These are phyloP conservation scores for Yamadazyma atmosphaerica DNA, from an alignment of 1,139 yeast genomes.

Conservation along the genomic window DNA sequence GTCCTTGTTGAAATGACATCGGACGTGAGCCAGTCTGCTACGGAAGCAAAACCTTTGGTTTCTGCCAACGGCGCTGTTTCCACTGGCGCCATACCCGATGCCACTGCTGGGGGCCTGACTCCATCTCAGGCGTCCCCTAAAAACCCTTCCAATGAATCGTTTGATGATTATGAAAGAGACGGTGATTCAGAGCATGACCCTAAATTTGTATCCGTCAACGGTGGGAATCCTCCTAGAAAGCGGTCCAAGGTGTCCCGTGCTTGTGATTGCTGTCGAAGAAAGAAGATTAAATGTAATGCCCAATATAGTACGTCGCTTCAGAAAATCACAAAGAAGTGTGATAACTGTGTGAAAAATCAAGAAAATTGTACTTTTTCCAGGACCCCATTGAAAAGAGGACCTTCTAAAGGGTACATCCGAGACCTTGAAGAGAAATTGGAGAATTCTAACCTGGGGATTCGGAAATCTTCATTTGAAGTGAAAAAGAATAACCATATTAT, in stretches of 20 bases:
- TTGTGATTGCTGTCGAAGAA: slow-evolving; percentile 66
- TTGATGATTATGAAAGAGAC: neutral
- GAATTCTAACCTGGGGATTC: slow-evolving; percentile 2
- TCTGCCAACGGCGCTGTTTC: no score
- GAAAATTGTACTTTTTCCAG: slow-evolving; percentile 65
- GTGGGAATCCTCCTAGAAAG: slow-evolving; percentile 42
- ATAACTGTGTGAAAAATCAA: slow-evolving; percentile 54
- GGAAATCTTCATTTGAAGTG: neutral
- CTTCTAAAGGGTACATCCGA: slow-evolving; percentile 65
- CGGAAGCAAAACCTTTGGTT: neutral
- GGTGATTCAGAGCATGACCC: neutral
- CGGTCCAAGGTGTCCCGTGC: slow-evolving; percentile 69
- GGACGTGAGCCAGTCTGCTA: no score
- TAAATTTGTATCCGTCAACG: slow-evolving; percentile 4
- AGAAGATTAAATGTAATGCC: slow-evolving; percentile 66
- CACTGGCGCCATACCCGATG: no score
- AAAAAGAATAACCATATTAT: slow-evolving; percentile 8
- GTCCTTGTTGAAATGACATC: neutral
- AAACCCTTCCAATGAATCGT: neutral
- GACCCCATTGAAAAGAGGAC: slow-evolving; percentile 74
- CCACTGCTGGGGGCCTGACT: no score
- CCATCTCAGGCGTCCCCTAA: neutral
- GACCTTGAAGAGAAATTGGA: slow-evolving; percentile 36
- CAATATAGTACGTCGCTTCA: slow-evolving; percentile 42
- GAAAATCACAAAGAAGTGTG: slow-evolving; percentile 50